Evolutionary conservation across 495 filamentous ascomycete species (phyloP).

Genomic region (Penicillium daleae): DNA sequence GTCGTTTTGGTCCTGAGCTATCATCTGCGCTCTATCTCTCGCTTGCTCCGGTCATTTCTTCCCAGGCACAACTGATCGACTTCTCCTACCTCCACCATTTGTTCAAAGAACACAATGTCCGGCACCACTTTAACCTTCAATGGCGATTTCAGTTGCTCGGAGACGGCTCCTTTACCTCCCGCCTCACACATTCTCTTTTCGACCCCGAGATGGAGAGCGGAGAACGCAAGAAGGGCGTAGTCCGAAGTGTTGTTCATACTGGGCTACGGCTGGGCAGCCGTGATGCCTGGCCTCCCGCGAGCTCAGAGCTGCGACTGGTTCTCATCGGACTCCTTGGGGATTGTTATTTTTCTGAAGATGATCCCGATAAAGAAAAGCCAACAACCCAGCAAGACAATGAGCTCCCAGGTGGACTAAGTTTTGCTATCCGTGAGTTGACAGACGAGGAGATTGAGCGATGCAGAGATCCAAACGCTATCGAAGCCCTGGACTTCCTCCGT

Average conservation of each 20-base stretch:
- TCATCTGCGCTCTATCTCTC: slow-evolving; percentile 73
- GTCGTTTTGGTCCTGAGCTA: slow-evolving; percentile 68
- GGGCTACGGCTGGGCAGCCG: slow-evolving; percentile 78
- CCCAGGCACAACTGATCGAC: slow-evolving; percentile 78
- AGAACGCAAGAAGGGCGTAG: slow-evolving; percentile 68
- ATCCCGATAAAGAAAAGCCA: slow-evolving; percentile 25
- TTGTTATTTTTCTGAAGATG: slow-evolving; percentile 55
- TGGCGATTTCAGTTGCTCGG: slow-evolving; percentile 80
- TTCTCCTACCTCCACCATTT: slow-evolving; percentile 76
- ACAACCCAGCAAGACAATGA: slow-evolving; percentile 46
- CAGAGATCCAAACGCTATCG: slow-evolving; percentile 76
- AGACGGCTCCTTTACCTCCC: slow-evolving; percentile 79
- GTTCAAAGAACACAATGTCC: slow-evolving; percentile 73
- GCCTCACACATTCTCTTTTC: slow-evolving; percentile 83
- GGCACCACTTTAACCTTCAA: slow-evolving; percentile 77
- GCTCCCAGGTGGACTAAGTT: slow-evolving; percentile 81
- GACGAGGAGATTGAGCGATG: slow-evolving; percentile 75
- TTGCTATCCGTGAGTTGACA: slow-evolving; percentile 81
- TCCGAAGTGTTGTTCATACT: slow-evolving; percentile 71
- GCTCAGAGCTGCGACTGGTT: slow-evolving; percentile 84
- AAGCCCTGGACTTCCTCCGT: slow-evolving; percentile 88
- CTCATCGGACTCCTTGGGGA: slow-evolving; percentile 87
- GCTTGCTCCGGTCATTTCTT: slow-evolving; percentile 70
- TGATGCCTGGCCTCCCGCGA: slow-evolving; percentile 88
- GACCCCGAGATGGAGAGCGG: slow-evolving; percentile 80